Evolutionary conservation across 164 flowering plant species (phyloP), one percentile per base, ranked within the genome.

Genomic region (Platanus orientalis): DNA sequence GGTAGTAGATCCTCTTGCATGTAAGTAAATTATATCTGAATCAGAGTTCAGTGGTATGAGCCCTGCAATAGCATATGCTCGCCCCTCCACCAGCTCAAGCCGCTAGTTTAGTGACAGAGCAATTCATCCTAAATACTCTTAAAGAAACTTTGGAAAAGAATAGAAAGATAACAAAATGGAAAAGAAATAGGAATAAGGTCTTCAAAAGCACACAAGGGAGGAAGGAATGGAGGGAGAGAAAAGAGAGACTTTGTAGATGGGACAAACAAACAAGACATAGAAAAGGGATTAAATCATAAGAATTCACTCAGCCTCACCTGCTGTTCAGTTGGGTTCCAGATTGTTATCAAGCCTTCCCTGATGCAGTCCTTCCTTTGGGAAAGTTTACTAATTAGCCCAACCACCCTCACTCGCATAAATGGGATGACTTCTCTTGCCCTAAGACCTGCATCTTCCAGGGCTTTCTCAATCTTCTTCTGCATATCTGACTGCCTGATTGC

Each of bases 281-380:
- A 49, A 20, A 56, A 36, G 49, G 34, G 47, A 57, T 56, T 11
- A n/a, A 45, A n/a, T n/a, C n/a, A n/a, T n/a, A n/a, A n/a, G n/a
- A 58, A 14, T 14, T 25, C 29, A 13, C 11, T 57, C 34, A 28
- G 61, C 58, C 39, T 65, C 51, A 90, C 98, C 96, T 90, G 96
- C 72, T 81, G 84, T 67, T 86, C 93, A 29, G 90, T 82, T 42
- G 98, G 98, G 62, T 80, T 86, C 96, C 98, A 87, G 45, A 90
- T 80, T 13, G 66, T 60, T 7, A 20, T 11, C 1, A 66, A 3
- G 26, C 91, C 96, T 64, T 81, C 82, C 71, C 69, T 77, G 14
- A 61, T 62, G 42, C 36, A 40, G 24, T 26, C 50, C 39, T 78
- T 71, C 63, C 68, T 71, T 29, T 62, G 30, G 66, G 55, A 61